These are phyloP conservation scores for Suillus clintonianus DNA, from an alignment of 768 basidiomycete genomes.

Conservation along the genomic window DNA sequence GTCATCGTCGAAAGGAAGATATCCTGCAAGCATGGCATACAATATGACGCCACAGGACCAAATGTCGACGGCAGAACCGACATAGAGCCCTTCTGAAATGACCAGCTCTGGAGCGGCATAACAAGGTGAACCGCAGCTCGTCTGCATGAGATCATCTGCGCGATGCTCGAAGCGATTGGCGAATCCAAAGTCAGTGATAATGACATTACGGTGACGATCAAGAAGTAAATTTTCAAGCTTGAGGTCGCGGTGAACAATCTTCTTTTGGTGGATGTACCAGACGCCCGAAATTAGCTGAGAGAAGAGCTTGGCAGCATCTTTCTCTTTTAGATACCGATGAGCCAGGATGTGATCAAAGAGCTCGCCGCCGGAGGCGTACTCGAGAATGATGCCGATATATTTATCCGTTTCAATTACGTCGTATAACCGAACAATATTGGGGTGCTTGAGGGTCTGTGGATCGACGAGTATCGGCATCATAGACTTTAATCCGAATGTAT, in stretches of 20 bases:
- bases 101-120: slow-evolving; percentile 98
- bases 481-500: background rate
- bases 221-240: slow-evolving; percentile 98
- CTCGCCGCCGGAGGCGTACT: slow-evolving; percentile 97
- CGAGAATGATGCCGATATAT: slow-evolving; percentile 98
- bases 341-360: slow-evolving; percentile 99
- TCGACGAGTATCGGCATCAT: slow-evolving; percentile 9
- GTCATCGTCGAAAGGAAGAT: slow-evolving; percentile 99
- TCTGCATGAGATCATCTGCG: slow-evolving; percentile 96
- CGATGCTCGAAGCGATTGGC: slow-evolving; percentile 96
- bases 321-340: slow-evolving; percentile 93
- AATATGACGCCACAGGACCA: slow-evolving; percentile 97
- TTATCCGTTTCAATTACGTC: slow-evolving; percentile 99
- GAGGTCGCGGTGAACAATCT: slow-evolving; percentile 98
- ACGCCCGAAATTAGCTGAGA: slow-evolving; percentile 98
- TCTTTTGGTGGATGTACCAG: slow-evolving; percentile 98
- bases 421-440: slow-evolving; percentile 96
- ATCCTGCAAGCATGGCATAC: slow-evolving; percentile 96
- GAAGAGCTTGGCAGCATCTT: slow-evolving; percentile 93
- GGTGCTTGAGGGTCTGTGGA: slow-evolving; percentile 85
- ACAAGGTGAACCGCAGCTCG: slow-evolving; percentile 94
- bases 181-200: slow-evolving; percentile 99
- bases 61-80: slow-evolving; percentile 97
- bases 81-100: slow-evolving; percentile 95
- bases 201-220: slow-evolving; percentile 96